phyloP scores from a whole-genome alignment of 495 filamentous ascomycete species.

The Penicillium malachiteum region DNA sequence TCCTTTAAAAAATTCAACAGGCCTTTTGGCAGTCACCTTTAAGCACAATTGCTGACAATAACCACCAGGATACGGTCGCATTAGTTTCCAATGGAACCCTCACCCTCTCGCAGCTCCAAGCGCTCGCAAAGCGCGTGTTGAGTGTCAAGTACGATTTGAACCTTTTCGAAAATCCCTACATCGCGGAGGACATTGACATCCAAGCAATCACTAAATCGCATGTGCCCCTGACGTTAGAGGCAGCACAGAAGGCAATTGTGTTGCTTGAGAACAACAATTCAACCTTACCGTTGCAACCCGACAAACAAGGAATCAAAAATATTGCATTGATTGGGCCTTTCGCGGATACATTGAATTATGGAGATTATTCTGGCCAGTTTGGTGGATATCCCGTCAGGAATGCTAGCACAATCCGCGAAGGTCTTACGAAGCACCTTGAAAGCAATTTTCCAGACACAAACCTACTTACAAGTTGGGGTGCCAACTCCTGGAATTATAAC shows the following conservation, averaged over 20 bases:
- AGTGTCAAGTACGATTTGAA: slow-evolving; percentile 9
- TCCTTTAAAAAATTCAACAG: background rate
- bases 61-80: background rate
- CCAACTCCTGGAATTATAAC: slow-evolving; percentile 43
- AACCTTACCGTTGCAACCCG: background rate
- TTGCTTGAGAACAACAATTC: slow-evolving; percentile 10
- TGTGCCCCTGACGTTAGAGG: slow-evolving; percentile 8
- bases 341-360: slow-evolving; percentile 42
- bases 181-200: slow-evolving; percentile 1
- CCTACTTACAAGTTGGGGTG: slow-evolving; percentile 41
- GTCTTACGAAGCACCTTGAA: slow-evolving; percentile 30
- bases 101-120: background rate
- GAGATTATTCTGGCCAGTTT: slow-evolving; percentile 39
- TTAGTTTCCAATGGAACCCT: slow-evolving; percentile 6
- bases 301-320: background rate
- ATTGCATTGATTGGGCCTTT: slow-evolving; percentile 36
- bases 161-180: slow-evolving; percentile 9
- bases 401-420: slow-evolving; percentile 40
- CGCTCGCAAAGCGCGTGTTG: slow-evolving; percentile 4
- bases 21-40: background rate
- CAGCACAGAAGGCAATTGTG: slow-evolving; percentile 9
- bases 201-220: slow-evolving; percentile 6
- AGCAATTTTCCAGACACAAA: slow-evolving; percentile 21
- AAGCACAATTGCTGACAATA: too few relatives aligned
- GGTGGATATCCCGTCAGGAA: slow-evolving; percentile 38